Evolutionary conservation across 306 rosid genomes (phyloP), one percentile per base, ranked within the genome.

Genomic region (Sicyos baderoa): DNA sequence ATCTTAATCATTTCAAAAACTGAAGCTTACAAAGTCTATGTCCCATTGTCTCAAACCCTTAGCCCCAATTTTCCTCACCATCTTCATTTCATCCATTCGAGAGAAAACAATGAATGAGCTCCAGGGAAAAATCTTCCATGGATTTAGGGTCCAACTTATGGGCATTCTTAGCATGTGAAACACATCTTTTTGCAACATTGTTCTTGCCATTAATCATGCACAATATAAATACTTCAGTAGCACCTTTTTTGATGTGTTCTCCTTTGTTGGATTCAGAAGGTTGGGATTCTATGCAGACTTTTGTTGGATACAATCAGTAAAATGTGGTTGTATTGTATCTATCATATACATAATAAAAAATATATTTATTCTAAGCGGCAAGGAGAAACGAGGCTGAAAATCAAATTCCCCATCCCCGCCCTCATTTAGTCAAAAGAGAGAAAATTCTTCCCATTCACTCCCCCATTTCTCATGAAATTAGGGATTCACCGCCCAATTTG

Each of bases 101-200:
- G 17, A 49, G 4, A 0, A 48, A 48, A 49, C 6, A 51, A 47
- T 35, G 70, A 18, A 91, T 89, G 97, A 88, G 80, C 76, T 79
- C 74, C 4, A 86, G 85, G 2, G 96, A 93, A 48, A 88, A 88
- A 80, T 82, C 79, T 32, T 71, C 87, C 71, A 85, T 82, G 96
- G 98, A 87, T 74, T 71, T 84, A 23, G 80, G 64, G n/a, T 78
- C 91, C 86, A 25, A 82, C 94, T 0, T 79, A 94, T 72, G 97
- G 88, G 57, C 96, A 93, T 45, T 87, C 88, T 75, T 93, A 97
- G 82, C 90, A 93, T 56, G 97, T 90, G 54, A 91, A 95, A 68
- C 90, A 97, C 90, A 90, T 86, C 86, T 93, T 90, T 27, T 80
- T 93, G 99, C 81, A 86, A 79, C 95, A 88, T 96, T 47, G 90